Base-by-base conservation (phyloP, 2,329 filamentous ascomycete genomes). In the Colletotrichum australisinense region DNA sequence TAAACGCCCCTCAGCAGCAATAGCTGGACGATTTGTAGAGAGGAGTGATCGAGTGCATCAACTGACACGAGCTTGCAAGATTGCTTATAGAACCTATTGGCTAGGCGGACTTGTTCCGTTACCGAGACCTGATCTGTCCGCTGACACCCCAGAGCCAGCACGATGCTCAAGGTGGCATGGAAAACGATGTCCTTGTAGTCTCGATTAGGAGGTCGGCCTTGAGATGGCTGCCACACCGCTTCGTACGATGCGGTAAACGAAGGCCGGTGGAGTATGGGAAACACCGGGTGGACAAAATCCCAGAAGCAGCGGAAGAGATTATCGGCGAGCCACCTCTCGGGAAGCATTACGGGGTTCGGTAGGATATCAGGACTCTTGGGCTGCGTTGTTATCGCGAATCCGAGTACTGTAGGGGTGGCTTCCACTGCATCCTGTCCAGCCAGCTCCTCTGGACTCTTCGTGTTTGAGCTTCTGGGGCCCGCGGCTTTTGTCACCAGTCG, bases 91-190 rank as follows among this genome's bases (percentile, higher is more conserved):
- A 80, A 80, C 52, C 77, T 73, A 8, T 77, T 74, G 0, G 77
- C 77, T 6, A 76, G 62, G 12, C 32, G 38, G 2, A 62, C 56
- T 53, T 72, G 75, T 3, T 75, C 55, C 5, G 65, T 28, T 0
- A 57, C 58, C 0, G 59, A 60, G 26, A 68, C 46, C 9, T 58
- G 64, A 4, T 74, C 75, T 69, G 73, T 77, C 8, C 77, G 76
- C 59, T 78, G 76, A 53, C 78, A 79, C 6, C 77, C 80, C 4
- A 81, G 56, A 6, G 80, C 81, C 19, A 82, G 75, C 3, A 79
- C 73, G 22, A 81, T 76, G 69, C 81, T 82, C 6, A 82, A 67
- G 2, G 73, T 79, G 12, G 80, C 75, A 22, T 74, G 73, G 55
- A 77, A 77, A 0, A 79, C 57, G 0, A 74, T 49, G 7, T 77